Evolutionary conservation across 352 stramenopile genomes (phyloP), one percentile per base, ranked within the genome.

Genomic region (Pythium coloratum): DNA sequence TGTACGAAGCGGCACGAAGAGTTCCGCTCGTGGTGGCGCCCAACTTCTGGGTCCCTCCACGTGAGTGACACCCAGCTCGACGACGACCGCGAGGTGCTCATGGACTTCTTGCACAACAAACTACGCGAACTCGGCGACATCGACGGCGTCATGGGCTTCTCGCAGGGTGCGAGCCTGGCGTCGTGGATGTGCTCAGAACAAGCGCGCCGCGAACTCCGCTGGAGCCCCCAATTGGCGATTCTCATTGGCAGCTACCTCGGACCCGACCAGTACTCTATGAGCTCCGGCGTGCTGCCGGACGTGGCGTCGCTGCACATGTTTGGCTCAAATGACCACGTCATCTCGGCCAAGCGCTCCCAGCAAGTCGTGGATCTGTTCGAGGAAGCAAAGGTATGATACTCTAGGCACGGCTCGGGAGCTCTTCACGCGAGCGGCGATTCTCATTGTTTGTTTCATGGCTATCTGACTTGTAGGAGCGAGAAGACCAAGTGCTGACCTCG

Each of bases 131-230:
- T 91, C 3, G 84, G 85, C 53, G 71, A 86, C 1, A 71, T 94
- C 18, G 87, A 95, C 57, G 86, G 79, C 36, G 84, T 95, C 5
- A 62, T 95, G n/a, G 87, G 87, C 4, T 95, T 95, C 65, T 94
- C 85, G 3, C 87, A 95, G 67, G 87, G 87, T 40, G 87, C 87
- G 18, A 90, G 75, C 59, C 71, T 95, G 16, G 87, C 85, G 28
- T 78, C 87, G 51, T 94, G 85, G 86, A 84, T 95, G 71, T 94
- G 87, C 68, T 86, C 87, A 12, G 60, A 80, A 14, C 76, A 91
- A 71, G 83, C 83, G 9, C 76, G 71, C 28, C 55, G 70, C 10
- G 83, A 92, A 59, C 65, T 95, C 13, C 73, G 76, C 26, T 95
- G 86, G 86, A 80, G 75, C 55, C 86, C 86, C 20, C 85, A 82